Evolutionary conservation across 805 yeast species (phyloP).

Genomic region (Ogataea naganishii): DNA sequence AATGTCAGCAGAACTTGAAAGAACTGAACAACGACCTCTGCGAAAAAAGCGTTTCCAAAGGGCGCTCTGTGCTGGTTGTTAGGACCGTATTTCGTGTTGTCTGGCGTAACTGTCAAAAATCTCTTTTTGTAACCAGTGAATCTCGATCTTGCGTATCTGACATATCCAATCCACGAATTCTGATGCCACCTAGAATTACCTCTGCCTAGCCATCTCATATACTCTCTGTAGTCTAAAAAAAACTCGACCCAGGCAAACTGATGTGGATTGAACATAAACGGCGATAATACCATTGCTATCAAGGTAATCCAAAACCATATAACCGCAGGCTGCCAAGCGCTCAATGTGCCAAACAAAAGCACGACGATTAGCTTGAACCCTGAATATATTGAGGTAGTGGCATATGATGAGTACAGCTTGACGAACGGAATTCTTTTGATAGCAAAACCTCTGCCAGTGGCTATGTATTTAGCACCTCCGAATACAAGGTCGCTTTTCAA

Average conservation of each 20-base stretch:
- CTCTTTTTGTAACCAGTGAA: conserved; percentile 86
- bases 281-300: conserved; percentile 36
- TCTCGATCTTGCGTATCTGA: conserved; percentile 73
- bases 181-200: conserved; percentile 63
- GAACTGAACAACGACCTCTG: conserved; percentile 72
- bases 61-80: conserved; percentile 63
- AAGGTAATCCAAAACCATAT: conserved; percentile 51
- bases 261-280: conserved; percentile 46
- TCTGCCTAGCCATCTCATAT: conserved; percentile 65
- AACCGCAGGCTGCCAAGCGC: conserved; percentile 76
- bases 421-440: conserved; percentile 71
- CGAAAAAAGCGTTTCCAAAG: conserved; percentile 64
- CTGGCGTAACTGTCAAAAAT: conserved; percentile 57
- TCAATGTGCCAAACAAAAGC: conserved; percentile 63
- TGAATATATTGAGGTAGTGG: conserved; percentile 64
- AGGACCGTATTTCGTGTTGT: conserved; percentile 34
- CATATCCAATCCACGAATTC: conserved; percentile 75
- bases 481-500: conserved; percentile 66
- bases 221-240: conserved; percentile 40
- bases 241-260: conserved; percentile 40
- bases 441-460: conserved; percentile 94
- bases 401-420: conserved; percentile 66
- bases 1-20: conserved; percentile 61
- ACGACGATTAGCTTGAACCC: conserved; percentile 66
- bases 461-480: conserved; percentile 89